Base-by-base conservation (phyloP, 768 basidiomycete species). In the Sarcodon aspratus region DNA sequence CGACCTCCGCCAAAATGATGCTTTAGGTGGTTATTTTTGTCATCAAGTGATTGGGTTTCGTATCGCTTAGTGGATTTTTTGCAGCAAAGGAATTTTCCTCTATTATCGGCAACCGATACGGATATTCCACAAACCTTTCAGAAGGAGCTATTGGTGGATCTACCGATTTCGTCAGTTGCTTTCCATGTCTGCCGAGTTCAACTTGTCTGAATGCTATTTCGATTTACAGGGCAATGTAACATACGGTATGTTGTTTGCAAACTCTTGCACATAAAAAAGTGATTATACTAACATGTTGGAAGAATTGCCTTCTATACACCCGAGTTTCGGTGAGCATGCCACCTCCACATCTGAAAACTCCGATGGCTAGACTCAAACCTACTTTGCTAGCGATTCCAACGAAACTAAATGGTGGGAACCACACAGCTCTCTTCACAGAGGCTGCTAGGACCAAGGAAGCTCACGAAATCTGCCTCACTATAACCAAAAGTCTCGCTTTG, bases 301-400 rank as follows among this genome's bases (percentile, higher is more conserved):
- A 75, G 74, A 69, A 36, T 55, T 89, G 36, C 86, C 86, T 7
- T 71, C 81, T 2, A 64, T 90, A 6, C 86, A 90, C 55, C 86
- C 86, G n/a, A 79, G 80, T 12, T 89, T 82, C 57, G 75, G 82
- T 79, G 53, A 45, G 55, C 21, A 7, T 10, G 9, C 40, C 40
- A 13, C 3, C 2, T 9, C 13, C 13, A 42, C 13, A 4, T 5
- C 7, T 13, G 15, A 2, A 9, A 42, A 42, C 40, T 9, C 13
- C n/a, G 5, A 15, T 13, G 13, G 27, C 8, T 13, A n/a, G 17
- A 8, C 40, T 59, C 46, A 48, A 63, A 35, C 56, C 59, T 52
- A 60, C 55, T 8, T 13, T 5, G 9, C 49, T 27, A 88, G 43
- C 78, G 32, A 86, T 89, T 48, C 85, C 85, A 15, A 83, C 83